Percentiles rank a stretch among this genome's conserved stretches.
Evolutionary conservation across 2,329 filamentous ascomycete species (phyloP).

Genomic region (Ophiocordyceps camponoti-floridani): DNA sequence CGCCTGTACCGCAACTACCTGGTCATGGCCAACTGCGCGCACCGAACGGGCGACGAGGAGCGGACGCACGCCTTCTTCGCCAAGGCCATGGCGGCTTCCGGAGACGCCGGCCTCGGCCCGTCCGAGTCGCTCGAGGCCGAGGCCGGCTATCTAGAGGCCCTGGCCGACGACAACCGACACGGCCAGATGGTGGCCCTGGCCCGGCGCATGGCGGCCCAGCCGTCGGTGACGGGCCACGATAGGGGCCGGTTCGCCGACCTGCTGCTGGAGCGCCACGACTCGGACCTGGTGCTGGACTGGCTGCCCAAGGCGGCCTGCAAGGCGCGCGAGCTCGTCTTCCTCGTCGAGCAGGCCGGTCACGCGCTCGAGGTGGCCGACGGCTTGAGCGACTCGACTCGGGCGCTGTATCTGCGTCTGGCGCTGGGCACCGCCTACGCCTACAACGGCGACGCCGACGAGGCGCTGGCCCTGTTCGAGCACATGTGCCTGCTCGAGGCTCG

Average conservation of each 20-base stretch:
- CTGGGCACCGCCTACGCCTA: conserved; percentile 17
- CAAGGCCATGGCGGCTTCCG: conserved; percentile 15
- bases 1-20: conserved; percentile 22
- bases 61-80: conserved; percentile 16
- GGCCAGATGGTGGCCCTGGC: conserved; percentile 16
- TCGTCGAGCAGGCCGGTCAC: conserved; percentile 12
- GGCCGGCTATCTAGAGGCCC: conserved; percentile 16
- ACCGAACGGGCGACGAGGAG: conserved; percentile 13
- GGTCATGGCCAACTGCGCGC: conserved; percentile 18
- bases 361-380: conserved; percentile 15
- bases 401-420: conserved; percentile 18
- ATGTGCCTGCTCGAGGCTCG: conserved; percentile 19
- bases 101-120: conserved; percentile 8
- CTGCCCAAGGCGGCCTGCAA: conserved; percentile 21
- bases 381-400: conserved; percentile 17
- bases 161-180: conserved; percentile 18
- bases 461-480: conserved; percentile 16
- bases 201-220: conserved; percentile 12
- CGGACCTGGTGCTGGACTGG: conserved; percentile 17
- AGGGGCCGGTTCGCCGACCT: conserved; percentile 16
- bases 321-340: conserved; percentile 11
- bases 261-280: conserved; percentile 16
- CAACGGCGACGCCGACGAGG: conserved; percentile 14
- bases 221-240: conserved; percentile 7
- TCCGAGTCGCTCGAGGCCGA: conserved; percentile 19